Base-by-base conservation (phyloP, 2,329 filamentous ascomycete species). In the Colletotrichum filicis region DNA sequence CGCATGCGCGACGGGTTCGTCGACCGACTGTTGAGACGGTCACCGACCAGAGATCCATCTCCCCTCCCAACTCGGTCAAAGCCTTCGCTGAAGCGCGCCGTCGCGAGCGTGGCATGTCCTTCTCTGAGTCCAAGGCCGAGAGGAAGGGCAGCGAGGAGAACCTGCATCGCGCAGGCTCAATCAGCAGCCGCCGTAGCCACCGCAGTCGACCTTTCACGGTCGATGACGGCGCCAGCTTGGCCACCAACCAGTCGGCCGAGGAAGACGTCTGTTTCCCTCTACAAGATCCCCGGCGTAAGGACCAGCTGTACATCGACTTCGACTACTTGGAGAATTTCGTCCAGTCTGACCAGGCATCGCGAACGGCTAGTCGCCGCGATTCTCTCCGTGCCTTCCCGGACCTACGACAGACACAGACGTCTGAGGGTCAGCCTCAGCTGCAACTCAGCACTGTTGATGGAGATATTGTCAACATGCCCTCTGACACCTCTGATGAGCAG, bases 61-160 rank as follows among this genome's bases (percentile, higher is more conserved):
- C 97, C 6, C 96, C 96, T 12, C 97, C 97, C 8, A 99, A 98
- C 82, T 99, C 97, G 0, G 95, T 99, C 64, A 97, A 98, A 82
- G 97, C 97, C 4, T 99, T 99, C 82, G 97, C 97, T 22, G 94
- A 97, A 79, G 94, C 94, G 68, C 93, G 95, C 63, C 94, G 95
- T 72, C 92, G 95, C 72, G 94, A 96, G 80, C 93, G 95, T 56
- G 94, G 92, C 73, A 80, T 88, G 79, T 92, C 88, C 26, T 85
- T 88, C 75, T 89, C 87, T 19, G 89, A 89, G 75, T 79, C 82
- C 68, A 81, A 80, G 68, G 73, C 77, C 24, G 80, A 83, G 72
- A 76, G 78, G 62, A 81, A 75, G 73, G 79, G 80, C 22, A 84
- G 88, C 6, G 85, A 87, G 22, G 82, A 91, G 28, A 87, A 89